Conservation (phyloP, 345 rosid species). For the Melaleuca quinquenervia region DNA sequence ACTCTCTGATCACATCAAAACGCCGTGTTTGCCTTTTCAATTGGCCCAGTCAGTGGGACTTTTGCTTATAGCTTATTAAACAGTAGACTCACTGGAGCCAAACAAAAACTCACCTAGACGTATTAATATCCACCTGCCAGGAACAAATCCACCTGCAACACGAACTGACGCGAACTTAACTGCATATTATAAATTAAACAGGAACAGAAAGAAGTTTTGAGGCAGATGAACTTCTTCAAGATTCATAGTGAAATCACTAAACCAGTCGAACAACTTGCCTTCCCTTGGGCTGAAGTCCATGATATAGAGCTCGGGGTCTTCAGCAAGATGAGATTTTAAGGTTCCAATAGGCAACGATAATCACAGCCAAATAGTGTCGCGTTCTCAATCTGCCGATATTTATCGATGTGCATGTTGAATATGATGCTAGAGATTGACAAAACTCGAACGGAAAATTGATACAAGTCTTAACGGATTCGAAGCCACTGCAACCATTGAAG, state of each 20-base stretch:
- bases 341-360: background rate
- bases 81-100: background rate
- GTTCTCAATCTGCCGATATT: background rate
- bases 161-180: background rate
- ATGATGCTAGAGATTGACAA: background rate
- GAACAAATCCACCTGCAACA: background rate
- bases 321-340: background rate
- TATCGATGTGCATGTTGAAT: background rate
- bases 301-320: background rate
- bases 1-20: background rate
- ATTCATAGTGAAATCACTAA: background rate
- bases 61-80: background rate
- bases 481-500: background rate
- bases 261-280: background rate
- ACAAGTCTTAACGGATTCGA: background rate
- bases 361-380: background rate
- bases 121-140: background rate
- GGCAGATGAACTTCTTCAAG: background rate
- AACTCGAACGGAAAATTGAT: background rate
- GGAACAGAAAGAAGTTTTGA: background rate
- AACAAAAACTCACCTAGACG: background rate
- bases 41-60: background rate
- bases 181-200: background rate
- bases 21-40: background rate
- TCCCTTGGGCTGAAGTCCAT: background rate